phyloP scores from a whole-genome alignment of 768 basidiomycete species.

The Lentinula sp. region DNA sequence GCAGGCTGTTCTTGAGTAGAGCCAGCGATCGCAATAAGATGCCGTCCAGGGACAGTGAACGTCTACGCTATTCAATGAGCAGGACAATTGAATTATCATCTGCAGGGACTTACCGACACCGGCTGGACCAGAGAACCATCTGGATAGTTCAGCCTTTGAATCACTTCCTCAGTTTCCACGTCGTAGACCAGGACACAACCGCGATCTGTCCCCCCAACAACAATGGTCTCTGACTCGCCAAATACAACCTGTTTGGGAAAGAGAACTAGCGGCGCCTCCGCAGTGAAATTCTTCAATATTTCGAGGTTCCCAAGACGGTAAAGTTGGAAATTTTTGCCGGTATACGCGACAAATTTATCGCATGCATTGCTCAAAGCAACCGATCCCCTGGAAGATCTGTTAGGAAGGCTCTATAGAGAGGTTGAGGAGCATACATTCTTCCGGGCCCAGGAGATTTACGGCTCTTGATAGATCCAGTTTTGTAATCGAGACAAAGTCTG shows the following conservation, averaged over 20 bases:
- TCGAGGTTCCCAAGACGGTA: neutral
- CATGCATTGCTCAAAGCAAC: neutral
- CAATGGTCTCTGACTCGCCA: neutral
- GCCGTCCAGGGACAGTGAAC: neutral
- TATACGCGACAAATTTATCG: neutral
- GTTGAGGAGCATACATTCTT: neutral
- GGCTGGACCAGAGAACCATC: neutral
- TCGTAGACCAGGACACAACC: constrained; percentile 2
- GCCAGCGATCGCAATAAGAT: neutral
- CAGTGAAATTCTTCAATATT: neutral
- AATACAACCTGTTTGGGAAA: constrained; percentile 1
- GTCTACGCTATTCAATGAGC: neutral
- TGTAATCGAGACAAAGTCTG: neutral
- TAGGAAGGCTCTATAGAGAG: neutral
- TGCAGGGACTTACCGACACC: neutral
- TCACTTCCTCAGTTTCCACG: neutral
- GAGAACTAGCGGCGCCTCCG: neutral
- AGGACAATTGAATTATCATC: neutral
- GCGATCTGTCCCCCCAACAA: constrained; percentile 1
- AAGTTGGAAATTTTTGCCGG: constrained; percentile 1
- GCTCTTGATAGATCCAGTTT: neutral
- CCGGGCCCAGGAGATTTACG: neutral
- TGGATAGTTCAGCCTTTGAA: constrained; percentile 1
- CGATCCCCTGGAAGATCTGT: neutral
- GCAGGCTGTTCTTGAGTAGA: neutral